phyloP scores from a whole-genome alignment of 1,139 yeast genomes.

The Geotrichum histeridarum region DNA sequence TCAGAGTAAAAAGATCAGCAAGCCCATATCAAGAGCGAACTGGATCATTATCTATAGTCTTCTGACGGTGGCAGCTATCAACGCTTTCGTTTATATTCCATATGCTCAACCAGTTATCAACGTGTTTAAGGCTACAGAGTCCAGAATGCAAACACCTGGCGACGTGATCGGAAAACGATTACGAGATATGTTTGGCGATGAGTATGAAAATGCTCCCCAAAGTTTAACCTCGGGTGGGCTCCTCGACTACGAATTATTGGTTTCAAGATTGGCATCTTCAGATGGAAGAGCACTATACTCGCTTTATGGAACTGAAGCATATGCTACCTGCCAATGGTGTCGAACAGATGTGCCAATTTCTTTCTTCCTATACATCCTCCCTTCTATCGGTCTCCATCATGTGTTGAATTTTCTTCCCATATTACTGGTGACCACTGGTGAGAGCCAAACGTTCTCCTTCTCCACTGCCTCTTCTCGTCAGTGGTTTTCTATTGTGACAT shows the following conservation, averaged over 20 bases:
- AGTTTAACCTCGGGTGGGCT: neutral
- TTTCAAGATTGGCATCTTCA: conserved; percentile 23
- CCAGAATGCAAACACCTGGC: conserved; percentile 27
- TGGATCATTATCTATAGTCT: neutral
- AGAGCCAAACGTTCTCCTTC: conserved; percentile 2
- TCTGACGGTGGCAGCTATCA: neutral
- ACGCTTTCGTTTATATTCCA: neutral
- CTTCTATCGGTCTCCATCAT: conserved; percentile 26
- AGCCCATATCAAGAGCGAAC: neutral
- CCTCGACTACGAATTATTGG: conserved; percentile 21
- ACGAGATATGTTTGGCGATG: conserved; percentile 17
- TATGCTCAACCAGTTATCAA: conserved; percentile 16
- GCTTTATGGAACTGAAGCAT: conserved; percentile 27
- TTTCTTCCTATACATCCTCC: conserved; percentile 24
- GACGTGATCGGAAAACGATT: conserved; percentile 24
- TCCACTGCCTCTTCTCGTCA: conserved; percentile 20
- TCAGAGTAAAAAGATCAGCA: neutral
- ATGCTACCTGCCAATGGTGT: conserved; percentile 30
- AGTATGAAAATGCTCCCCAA: conserved; percentile 9
- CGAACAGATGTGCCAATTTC: conserved; percentile 20
- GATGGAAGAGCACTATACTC: conserved; percentile 27
- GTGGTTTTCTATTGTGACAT: conserved; percentile 21
- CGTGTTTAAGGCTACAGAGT: conserved; percentile 22
- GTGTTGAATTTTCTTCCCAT: conserved; percentile 22
- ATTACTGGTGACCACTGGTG: conserved; percentile 23